A percentile compares a stretch with the other conserved stretches of the same genome.
Evolutionary conservation across 2,329 filamentous ascomycete species (phyloP).

Genomic region (Aspergillus proliferans): DNA sequence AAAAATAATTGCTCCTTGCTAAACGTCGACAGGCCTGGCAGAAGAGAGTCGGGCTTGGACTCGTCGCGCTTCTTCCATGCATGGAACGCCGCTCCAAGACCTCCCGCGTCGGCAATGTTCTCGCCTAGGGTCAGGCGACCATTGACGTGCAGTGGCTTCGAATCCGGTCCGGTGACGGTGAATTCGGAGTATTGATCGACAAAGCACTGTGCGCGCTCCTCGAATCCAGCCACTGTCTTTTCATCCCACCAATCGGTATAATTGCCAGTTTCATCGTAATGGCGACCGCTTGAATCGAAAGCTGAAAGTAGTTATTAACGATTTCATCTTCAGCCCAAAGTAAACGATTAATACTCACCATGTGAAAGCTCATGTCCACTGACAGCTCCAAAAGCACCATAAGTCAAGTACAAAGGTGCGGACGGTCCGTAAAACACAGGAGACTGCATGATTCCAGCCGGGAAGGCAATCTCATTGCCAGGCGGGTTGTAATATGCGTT

Average conservation of each 20-base stretch:
- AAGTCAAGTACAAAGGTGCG: constrained; percentile 59
- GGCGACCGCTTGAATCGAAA: constrained; percentile 60
- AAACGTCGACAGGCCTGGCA: constrained; percentile 58
- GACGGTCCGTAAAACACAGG: constrained; percentile 57
- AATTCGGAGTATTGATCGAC: constrained; percentile 61
- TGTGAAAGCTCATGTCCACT: constrained; percentile 66
- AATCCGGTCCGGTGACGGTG: constrained; percentile 52
- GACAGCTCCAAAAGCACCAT: constrained; percentile 63
- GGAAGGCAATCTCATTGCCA: constrained; percentile 64
- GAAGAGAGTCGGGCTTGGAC: constrained; percentile 45
- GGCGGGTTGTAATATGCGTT: constrained; percentile 62
- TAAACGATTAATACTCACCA: constrained; percentile 21
- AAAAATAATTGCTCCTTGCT: constrained; percentile 66
- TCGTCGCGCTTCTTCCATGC: constrained; percentile 59
- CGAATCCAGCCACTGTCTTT: constrained; percentile 52
- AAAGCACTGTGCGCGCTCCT: constrained; percentile 58
- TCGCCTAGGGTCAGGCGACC: constrained; percentile 60
- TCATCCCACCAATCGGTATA: constrained; percentile 63
- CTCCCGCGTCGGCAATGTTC: constrained; percentile 67
- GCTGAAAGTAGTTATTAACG: constrained; percentile 30
- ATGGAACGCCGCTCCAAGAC: constrained; percentile 55
- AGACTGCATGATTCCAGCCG: constrained; percentile 63
- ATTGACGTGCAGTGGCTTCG: constrained; percentile 55
- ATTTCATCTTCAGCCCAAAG: neutral
- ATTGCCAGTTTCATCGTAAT: constrained; percentile 60